These are phyloP conservation scores for Bisporella sp. DNA, from an alignment of 2,329 filamentous ascomycete species.

Conservation along the genomic window DNA sequence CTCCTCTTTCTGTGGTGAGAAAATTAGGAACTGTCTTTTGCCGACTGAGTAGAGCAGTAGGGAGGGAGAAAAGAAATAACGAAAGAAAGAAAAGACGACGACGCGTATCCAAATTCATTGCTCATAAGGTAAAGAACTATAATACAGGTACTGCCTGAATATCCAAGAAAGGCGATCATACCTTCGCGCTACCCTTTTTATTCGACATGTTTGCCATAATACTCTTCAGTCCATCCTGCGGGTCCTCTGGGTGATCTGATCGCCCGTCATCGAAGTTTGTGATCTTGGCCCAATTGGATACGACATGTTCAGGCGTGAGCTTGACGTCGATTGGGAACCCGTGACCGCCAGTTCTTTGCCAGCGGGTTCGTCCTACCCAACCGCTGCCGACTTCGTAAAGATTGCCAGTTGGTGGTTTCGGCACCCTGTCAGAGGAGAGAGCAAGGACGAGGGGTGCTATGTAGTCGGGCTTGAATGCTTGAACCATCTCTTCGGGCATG, in stretches of 20 bases:
- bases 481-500: conserved; percentile 93
- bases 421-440: conserved; percentile 78
- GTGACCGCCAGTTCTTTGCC: conserved; percentile 86
- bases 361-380: conserved; percentile 87
- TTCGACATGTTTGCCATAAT: conserved; percentile 81
- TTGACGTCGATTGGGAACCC: conserved; percentile 84
- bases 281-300: conserved; percentile 70
- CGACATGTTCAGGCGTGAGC: conserved; percentile 78
- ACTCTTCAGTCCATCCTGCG: conserved; percentile 69
- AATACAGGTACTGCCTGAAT: too few species aligned
- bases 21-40: too few species aligned
- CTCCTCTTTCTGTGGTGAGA: conserved; percentile 4
- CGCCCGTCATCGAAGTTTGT: conserved; percentile 81
- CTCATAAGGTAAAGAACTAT: too few species aligned
- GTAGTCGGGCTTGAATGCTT: conserved; percentile 98
- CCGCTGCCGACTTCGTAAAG: conserved; percentile 94
- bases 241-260: conserved; percentile 77
- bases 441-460: conserved; percentile 89
- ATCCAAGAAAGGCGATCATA: conserved; percentile 39
- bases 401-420: conserved; percentile 74
- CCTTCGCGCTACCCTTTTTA: conserved; percentile 50
- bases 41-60: conserved; percentile 8
- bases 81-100: too few species aligned
- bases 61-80: background rate
- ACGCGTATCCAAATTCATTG: too few species aligned